Evolutionary conservation across 495 filamentous ascomycete species (phyloP).

Genomic region (Peziza echinospora): DNA sequence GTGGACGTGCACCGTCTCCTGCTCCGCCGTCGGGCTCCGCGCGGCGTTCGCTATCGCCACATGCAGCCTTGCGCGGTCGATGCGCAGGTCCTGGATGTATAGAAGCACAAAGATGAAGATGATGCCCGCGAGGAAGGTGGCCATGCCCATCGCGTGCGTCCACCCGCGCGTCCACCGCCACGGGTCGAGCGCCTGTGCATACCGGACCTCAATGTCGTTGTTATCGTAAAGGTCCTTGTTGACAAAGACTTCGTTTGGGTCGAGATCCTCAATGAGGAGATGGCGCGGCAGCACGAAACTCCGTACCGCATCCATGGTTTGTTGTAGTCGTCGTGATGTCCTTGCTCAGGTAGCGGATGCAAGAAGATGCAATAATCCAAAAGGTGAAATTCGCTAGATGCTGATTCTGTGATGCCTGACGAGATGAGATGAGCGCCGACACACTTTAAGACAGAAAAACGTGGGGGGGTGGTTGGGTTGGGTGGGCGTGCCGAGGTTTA

Average conservation of each 20-base stretch:
- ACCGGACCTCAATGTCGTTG: constrained; percentile 13
- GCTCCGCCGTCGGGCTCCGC: neutral
- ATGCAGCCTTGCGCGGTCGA: constrained; percentile 14
- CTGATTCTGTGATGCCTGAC: no score
- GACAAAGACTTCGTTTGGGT: neutral
- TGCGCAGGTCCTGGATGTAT: constrained; percentile 15
- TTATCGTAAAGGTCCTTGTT: constrained; percentile 16
- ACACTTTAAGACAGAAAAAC: no score
- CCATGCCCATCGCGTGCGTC: constrained; percentile 16
- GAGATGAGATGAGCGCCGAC: no score
- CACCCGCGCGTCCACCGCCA: constrained; percentile 16
- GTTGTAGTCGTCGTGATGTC: no score
- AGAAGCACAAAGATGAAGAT: constrained; percentile 16
- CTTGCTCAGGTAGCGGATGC: no score
- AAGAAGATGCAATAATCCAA: no score
- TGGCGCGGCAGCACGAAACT: no score
- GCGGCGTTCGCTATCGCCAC: constrained; percentile 9
- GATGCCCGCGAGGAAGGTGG: constrained; percentile 13
- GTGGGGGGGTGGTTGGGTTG: no score
- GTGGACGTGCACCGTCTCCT: constrained; percentile 1
- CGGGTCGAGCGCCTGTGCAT: constrained; percentile 12
- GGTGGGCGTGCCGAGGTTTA: no score
- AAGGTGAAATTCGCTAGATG: no score
- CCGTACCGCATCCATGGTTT: no score
- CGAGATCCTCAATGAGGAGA: neutral